A percentile compares a stretch with the other conserved stretches of the same genome.
Conservation (phyloP, 345 rosid species). For the Cardamine resedifolia region DNA sequence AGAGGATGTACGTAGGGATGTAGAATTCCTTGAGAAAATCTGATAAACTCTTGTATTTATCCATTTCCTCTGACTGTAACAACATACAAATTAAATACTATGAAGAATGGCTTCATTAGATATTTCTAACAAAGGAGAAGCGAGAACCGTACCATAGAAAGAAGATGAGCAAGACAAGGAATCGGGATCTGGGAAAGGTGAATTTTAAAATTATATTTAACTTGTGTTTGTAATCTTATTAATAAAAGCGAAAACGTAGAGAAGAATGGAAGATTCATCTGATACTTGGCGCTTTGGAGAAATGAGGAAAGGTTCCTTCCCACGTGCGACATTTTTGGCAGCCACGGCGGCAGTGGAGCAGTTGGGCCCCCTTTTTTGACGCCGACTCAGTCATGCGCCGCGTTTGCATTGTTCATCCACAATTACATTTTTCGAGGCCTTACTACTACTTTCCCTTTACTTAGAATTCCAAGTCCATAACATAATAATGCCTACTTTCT, state of each 20-base stretch:
- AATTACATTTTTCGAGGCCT: neutral
- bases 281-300: neutral
- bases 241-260: neutral
- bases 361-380: neutral
- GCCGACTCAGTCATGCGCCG: neutral
- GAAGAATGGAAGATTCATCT: neutral
- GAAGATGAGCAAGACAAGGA: neutral
- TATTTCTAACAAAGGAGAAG: neutral
- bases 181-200: neutral
- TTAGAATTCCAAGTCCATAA: too few species aligned
- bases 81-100: too few species aligned
- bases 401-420: neutral
- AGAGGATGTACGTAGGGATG: conserved; percentile 55
- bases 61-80: too few species aligned
- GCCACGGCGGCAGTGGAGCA: neutral
- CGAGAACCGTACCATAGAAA: neutral
- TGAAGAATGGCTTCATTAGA: too few species aligned
- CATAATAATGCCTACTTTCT: too few species aligned
- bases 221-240: neutral
- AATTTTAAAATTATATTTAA: neutral
- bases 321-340: neutral
- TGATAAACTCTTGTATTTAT: conserved; percentile 11
- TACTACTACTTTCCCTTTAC: too few species aligned
- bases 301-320: neutral
- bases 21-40: conserved; percentile 44